Conservation (phyloP, 441 rosid genomes). For the Raphanus hybrid region DNA sequence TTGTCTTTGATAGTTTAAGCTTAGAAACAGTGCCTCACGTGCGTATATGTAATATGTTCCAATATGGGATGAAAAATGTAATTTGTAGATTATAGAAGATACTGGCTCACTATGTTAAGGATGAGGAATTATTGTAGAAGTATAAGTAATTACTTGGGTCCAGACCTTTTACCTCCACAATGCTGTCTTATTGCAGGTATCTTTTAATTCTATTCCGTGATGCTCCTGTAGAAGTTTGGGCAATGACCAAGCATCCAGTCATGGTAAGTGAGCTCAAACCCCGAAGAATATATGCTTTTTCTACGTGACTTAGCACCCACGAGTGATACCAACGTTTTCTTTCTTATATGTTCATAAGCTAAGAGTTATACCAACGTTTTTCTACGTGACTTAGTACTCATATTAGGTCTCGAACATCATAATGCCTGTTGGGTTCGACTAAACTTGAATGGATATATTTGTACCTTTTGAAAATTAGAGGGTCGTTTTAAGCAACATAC, state of each 20-base stretch:
- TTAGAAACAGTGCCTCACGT: conserved; percentile 21
- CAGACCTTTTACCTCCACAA: background rate
- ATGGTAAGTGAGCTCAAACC: conserved; percentile 61
- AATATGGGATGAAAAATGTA: background rate
- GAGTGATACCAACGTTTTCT: background rate
- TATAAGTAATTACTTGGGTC: conserved; percentile 21
- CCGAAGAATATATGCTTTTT: conserved; percentile 13
- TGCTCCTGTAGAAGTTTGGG: conserved; percentile 99
- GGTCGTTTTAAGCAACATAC: conserved; percentile 6
- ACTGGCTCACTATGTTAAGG: conserved; percentile 24
- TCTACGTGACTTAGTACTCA: conserved; percentile 11
- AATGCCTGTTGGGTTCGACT: no score
- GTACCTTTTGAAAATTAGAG: conserved; percentile 5
- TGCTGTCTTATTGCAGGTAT: conserved; percentile 60
- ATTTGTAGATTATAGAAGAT: conserved; percentile 19
- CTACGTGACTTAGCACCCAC: conserved; percentile 6
- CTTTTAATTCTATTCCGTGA: conserved; percentile 97
- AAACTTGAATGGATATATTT: background rate
- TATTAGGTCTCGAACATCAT: no score
- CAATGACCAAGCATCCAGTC: conserved; percentile 93
- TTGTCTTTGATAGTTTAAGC: conserved; percentile 18
- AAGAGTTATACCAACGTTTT: background rate
- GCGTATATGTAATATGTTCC: background rate
- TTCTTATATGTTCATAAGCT: no score
- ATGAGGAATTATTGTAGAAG: conserved; percentile 19